phyloP scores from a whole-genome alignment of 1,284 basidiomycete species.

The Melampsora larici-populina region DNA sequence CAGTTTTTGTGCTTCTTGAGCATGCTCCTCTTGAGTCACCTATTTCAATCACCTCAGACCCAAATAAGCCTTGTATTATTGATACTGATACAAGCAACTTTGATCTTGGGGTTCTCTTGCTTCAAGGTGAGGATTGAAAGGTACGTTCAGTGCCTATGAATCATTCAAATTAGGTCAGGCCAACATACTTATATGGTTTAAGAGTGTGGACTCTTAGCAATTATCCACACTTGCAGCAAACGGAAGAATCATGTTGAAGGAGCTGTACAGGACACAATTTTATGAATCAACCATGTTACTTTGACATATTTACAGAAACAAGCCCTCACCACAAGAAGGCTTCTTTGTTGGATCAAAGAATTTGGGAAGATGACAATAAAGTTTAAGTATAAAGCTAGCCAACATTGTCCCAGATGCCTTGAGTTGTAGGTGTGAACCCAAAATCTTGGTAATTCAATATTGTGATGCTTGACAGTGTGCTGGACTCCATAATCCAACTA shows the following conservation, averaged over 20 bases:
- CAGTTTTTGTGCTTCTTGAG: neutral
- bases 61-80: neutral
- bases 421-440: slow-evolving; percentile 46
- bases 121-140: slow-evolving; percentile 16
- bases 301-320: slow-evolving; percentile 56
- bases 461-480: no score
- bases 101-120: slow-evolving; percentile 32
- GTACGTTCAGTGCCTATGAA: slow-evolving; percentile 40
- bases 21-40: neutral
- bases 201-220: slow-evolving; percentile 44
- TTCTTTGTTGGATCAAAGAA: slow-evolving; percentile 55
- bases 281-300: slow-evolving; percentile 57
- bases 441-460: neutral
- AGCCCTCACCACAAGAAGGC: slow-evolving; percentile 52
- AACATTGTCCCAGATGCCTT: slow-evolving; percentile 56
- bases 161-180: slow-evolving; percentile 40
- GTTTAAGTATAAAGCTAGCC: slow-evolving; percentile 55
- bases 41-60: neutral
- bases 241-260: slow-evolving; percentile 47
- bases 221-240: slow-evolving; percentile 43
- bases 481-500: neutral
- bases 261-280: slow-evolving; percentile 46
- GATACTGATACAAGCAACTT: no score
- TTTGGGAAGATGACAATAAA: slow-evolving; percentile 52
- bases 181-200: slow-evolving; percentile 44